phyloP scores from a whole-genome alignment of 2,329 filamentous ascomycete species.

The Aspergillus fructus region DNA sequence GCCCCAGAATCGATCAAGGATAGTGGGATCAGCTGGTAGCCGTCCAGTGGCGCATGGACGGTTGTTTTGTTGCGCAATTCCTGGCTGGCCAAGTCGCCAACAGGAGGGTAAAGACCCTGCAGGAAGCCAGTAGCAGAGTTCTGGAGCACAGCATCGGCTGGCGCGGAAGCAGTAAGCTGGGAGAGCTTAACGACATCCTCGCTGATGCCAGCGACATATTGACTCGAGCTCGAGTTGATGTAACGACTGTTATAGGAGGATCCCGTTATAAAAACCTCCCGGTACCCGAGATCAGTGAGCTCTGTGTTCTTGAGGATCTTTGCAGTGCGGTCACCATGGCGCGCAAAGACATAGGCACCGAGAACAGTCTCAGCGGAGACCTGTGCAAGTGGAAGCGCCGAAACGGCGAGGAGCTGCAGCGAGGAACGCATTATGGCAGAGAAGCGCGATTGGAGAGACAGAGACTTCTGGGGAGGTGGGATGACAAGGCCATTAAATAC shows the following conservation, averaged over 20 bases:
- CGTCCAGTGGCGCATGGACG: slow-evolving; percentile 67
- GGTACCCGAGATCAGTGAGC: slow-evolving; percentile 77
- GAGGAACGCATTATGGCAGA: slow-evolving; percentile 27
- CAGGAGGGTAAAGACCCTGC: slow-evolving; percentile 83
- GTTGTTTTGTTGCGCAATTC: slow-evolving; percentile 69
- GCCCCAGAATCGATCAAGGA: slow-evolving; percentile 59
- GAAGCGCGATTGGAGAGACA: neutral
- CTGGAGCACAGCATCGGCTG: slow-evolving; percentile 74
- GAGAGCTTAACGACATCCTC: slow-evolving; percentile 63
- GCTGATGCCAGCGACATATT: slow-evolving; percentile 66
- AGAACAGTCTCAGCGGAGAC: slow-evolving; percentile 65
- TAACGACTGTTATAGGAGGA: slow-evolving; percentile 76
- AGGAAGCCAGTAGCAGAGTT: slow-evolving; percentile 77
- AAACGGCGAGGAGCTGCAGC: slow-evolving; percentile 26
- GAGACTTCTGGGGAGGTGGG: neutral
- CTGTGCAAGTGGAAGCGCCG: slow-evolving; percentile 25
- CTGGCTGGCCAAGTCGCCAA: slow-evolving; percentile 56
- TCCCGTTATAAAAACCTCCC: slow-evolving; percentile 71
- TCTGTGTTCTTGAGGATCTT: slow-evolving; percentile 70
- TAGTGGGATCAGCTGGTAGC: slow-evolving; percentile 83
- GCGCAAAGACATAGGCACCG: slow-evolving; percentile 82
- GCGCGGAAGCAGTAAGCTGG: slow-evolving; percentile 72
- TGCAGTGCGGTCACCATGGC: slow-evolving; percentile 84
- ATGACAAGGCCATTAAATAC: neutral
- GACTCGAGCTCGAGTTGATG: slow-evolving; percentile 59